These are phyloP conservation scores for Colletotrichum lupini DNA, from an alignment of 2,329 filamentous ascomycete species.

Conservation along the genomic window DNA sequence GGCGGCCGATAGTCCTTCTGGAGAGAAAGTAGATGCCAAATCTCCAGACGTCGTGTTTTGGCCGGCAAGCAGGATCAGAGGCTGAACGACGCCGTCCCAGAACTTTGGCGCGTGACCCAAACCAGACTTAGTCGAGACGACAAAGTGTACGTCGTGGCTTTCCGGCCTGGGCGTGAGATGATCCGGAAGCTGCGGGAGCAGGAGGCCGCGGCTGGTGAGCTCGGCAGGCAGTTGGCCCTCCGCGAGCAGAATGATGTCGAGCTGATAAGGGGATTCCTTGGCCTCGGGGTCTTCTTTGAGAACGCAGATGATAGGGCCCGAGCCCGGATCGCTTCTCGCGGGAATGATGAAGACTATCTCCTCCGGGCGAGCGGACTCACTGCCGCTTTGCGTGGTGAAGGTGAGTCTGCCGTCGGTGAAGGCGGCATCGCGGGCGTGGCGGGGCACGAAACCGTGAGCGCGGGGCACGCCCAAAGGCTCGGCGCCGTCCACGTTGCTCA, in stretches of 20 bases:
- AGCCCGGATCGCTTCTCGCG: not conserved
- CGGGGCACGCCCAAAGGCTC: conserved; percentile 22
- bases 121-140: conserved; percentile 77
- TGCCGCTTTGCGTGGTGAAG: conserved; percentile 20
- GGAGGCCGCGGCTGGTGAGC: conserved; percentile 48
- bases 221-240: conserved; percentile 48
- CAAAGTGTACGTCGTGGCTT: conserved; percentile 61
- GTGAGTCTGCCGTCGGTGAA: conserved; percentile 29
- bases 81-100: conserved; percentile 65
- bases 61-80: conserved; percentile 60
- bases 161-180: conserved; percentile 43
- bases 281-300: conserved; percentile 49
- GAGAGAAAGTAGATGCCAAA: conserved; percentile 2
- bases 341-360: conserved; percentile 41
- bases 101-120: conserved; percentile 66
- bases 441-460: conserved; percentile 26
- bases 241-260: conserved; percentile 43
- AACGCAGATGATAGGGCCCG: conserved; percentile 47
- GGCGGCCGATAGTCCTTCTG: conserved; percentile 1
- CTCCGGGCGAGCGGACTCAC: conserved; percentile 32
- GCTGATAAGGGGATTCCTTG: conserved; percentile 40
- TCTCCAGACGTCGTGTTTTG: conserved; percentile 16
- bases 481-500: not conserved
- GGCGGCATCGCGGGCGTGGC: conserved; percentile 25
- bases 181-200: conserved; percentile 50